Percentiles rank a stretch among this genome's conserved stretches.
Conservation (phyloP, 495 filamentous ascomycete genomes). For the Penicilliopsis zonata region DNA sequence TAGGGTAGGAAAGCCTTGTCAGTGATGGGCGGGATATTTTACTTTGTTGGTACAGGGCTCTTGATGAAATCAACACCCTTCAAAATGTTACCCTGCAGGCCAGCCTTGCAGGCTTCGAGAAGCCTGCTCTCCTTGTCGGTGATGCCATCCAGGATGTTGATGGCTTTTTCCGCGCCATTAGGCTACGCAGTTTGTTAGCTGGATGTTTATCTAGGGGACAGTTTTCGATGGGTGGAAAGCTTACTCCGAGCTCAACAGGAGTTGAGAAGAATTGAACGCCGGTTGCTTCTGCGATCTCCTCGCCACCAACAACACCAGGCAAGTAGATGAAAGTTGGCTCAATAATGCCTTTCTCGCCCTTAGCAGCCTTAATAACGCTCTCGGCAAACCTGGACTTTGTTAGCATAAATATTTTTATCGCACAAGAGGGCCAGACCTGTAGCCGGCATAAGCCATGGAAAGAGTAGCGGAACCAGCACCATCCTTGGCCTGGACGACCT, state of each 20-base stretch:
- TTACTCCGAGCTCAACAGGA: slow-evolving; percentile 87
- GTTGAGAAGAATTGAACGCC: slow-evolving; percentile 94
- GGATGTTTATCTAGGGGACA: no score
- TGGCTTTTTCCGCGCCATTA: slow-evolving; percentile 69
- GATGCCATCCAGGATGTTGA: slow-evolving; percentile 60
- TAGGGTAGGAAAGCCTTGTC: slow-evolving; percentile 5
- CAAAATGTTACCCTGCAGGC: slow-evolving; percentile 79
- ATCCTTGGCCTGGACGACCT: slow-evolving; percentile 97
- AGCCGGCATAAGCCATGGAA: slow-evolving; percentile 96
- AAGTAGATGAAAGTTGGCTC: slow-evolving; percentile 95
- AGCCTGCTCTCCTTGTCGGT: slow-evolving; percentile 79
- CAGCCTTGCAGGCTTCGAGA: slow-evolving; percentile 58
- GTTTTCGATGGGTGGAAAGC: no score
- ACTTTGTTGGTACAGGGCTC: slow-evolving; percentile 71
- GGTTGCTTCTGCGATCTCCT: slow-evolving; percentile 65
- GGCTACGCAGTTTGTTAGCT: slow-evolving; percentile 37
- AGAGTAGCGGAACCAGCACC: slow-evolving; percentile 90
- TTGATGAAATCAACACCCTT: slow-evolving; percentile 87
- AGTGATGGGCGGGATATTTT: slow-evolving; percentile 23
- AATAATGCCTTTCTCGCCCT: slow-evolving; percentile 82
- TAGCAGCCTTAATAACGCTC: slow-evolving; percentile 75
- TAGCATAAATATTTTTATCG: not conserved
- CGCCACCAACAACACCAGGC: slow-evolving; percentile 76
- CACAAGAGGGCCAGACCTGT: slow-evolving; percentile 45
- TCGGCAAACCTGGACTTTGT: slow-evolving; percentile 68